Percentiles rank a stretch among this genome's conserved stretches.
Evolutionary conservation across 768 basidiomycete genomes (phyloP).

Genomic region (Termitomyces sp.): DNA sequence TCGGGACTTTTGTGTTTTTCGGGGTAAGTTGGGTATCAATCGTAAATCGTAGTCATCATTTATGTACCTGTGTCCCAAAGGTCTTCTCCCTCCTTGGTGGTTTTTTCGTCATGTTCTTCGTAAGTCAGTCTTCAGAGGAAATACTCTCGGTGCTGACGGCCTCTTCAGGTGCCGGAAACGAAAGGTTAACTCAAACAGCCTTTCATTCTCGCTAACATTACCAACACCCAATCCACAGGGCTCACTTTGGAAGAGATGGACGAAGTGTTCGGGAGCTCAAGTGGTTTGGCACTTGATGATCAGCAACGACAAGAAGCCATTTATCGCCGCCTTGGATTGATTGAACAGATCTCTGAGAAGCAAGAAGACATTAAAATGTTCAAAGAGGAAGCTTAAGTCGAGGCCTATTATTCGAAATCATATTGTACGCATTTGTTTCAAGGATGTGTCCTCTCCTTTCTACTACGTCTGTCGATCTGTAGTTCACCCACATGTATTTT

Average conservation of each 20-base stretch:
- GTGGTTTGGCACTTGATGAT: constrained; percentile 53
- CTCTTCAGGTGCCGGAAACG: constrained; percentile 62
- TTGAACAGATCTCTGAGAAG: constrained; percentile 10
- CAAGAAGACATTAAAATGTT: background rate
- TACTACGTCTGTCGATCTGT: background rate
- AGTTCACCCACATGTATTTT: background rate
- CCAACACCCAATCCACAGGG: constrained; percentile 20
- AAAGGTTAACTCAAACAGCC: constrained; percentile 42
- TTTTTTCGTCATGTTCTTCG: constrained; percentile 60
- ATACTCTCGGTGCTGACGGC: background rate
- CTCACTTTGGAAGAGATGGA: constrained; percentile 78
- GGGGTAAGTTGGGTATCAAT: constrained; percentile 36
- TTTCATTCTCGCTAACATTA: background rate
- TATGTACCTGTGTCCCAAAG: constrained; percentile 21
- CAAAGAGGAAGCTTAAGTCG: background rate
- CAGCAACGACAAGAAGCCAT: constrained; percentile 42
- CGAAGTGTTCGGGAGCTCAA: constrained; percentile 59
- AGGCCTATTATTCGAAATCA: background rate
- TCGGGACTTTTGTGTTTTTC: constrained; percentile 76
- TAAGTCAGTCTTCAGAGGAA: constrained; percentile 24
- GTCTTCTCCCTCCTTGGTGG: constrained; percentile 65
- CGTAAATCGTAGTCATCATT: background rate
- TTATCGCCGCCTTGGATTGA: constrained; percentile 59
- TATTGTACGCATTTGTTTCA: background rate
- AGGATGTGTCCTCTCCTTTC: background rate